Evolutionary conservation across 306 rosid species (phyloP).

Genomic region (Corylus americana): DNA sequence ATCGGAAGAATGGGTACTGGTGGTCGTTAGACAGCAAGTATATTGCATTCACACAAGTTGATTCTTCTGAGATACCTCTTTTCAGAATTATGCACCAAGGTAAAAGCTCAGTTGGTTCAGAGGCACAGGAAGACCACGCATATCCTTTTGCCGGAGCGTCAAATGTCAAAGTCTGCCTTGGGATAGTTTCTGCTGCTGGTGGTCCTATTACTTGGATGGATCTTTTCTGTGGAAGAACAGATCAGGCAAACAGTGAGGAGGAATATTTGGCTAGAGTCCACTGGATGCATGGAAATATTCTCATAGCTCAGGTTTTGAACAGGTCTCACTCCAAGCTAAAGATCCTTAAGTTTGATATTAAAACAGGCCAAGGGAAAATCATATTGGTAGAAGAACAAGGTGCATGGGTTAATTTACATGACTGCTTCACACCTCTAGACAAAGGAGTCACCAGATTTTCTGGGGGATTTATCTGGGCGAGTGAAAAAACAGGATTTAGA

Average conservation of each 20-base stretch:
- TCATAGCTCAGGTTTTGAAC: constrained; percentile 80
- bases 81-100: constrained; percentile 96
- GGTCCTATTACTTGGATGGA: constrained; percentile 91
- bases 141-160: constrained; percentile 96
- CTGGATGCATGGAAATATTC: constrained; percentile 83
- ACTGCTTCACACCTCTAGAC: constrained; percentile 87
- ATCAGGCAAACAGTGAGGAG: constrained; percentile 53
- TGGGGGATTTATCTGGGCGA: constrained; percentile 96
- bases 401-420: constrained; percentile 82
- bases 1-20: constrained; percentile 92
- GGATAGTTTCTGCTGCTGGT: constrained; percentile 74
- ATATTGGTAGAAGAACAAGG: constrained; percentile 67
- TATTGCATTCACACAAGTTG: constrained; percentile 93
- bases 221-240: constrained; percentile 68
- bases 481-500: constrained; percentile 90
- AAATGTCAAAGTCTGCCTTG: constrained; percentile 83
- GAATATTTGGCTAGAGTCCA: constrained; percentile 91
- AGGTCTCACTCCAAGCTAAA: constrained; percentile 77
- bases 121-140: constrained; percentile 96
- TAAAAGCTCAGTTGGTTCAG: constrained; percentile 72
- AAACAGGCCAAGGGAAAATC: constrained; percentile 61
- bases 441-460: constrained; percentile 63
- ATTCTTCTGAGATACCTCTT: constrained; percentile 84
- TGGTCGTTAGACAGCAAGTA: constrained; percentile 91
- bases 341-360: constrained; percentile 72